Evolutionary conservation across 1,139 yeast genomes (phyloP), one percentile per base, ranked within the genome.

Genomic region (Kodamaea ohmeri): DNA sequence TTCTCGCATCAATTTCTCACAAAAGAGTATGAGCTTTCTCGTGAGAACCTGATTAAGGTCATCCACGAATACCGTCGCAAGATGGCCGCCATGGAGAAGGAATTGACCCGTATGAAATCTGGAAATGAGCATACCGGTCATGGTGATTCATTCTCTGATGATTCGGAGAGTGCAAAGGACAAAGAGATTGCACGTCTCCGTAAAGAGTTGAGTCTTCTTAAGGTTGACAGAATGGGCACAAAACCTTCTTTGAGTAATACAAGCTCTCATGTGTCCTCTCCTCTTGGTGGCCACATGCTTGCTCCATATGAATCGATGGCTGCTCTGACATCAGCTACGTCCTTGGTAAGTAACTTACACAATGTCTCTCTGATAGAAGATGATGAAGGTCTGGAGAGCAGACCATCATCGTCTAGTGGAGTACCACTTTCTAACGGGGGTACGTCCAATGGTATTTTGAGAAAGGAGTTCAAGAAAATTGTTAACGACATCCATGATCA

Each of bases 401-500:
- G 46, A 33, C 51, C 41, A 13, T n/a, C n/a, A n/a, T 41, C 51
- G 4, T 45, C 53, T 20, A 48, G 20, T 12, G 34, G 26, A 3
- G 19, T 55, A 38, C 14, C 19, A 3, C 20, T 54, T 38, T 51
- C 56, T 2, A 34, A 38, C 19, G 39, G 38, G 12, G 34, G 34
- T 3, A 61, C 54, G 46, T 65, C 71, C 49, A 67, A 59, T 37
- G 73, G 68, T 1, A 77, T 82, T 2, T 63, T 85, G 49, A 69
- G 89, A 41, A 75, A 80, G 48, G 90, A 85, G 58, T 85, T 85
- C 64, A 80, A 79, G 52, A 78, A 77, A 50, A 72, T 84, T 30
- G 81, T 84, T 1, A 65, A 69, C 39, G 83, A 79, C 34, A 71
- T 85, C 45, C 84, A 80, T 45, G 75, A 70, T 32, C 78, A 74